Evolutionary conservation across 2,329 filamentous ascomycete species (phyloP), one percentile per base, ranked within the genome.

Genomic region (Fusarium ambrosium): DNA sequence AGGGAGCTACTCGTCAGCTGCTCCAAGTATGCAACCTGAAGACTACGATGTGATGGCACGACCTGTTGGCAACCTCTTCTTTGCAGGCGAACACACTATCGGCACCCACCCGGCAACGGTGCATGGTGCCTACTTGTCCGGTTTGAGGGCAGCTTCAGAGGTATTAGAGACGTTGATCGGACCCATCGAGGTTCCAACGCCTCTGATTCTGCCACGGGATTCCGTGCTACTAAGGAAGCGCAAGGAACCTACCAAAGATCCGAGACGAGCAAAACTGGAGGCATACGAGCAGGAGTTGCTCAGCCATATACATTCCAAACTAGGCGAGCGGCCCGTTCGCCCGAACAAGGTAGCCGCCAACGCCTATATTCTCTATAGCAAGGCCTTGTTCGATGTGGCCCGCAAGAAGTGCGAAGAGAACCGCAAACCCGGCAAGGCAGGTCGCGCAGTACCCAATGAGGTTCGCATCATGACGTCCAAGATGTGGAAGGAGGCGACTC

Each of bases 91-190:
- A 83, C 97, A 98, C 70, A 99, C 97, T 1, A 98, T 94, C 77
- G 95, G 94, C 56, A 98, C 95, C 1, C 95, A 99, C 81, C 97
- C 97, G 14, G 97, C 97, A 36, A 99, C 97, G 3, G 97, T 99
- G 1, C 97, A 99, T 77, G 97, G 97, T 7, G 97, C 97, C 10
- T 99, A 98, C 80, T 87, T 99, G 5, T 98, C 97, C 2, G 97
- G 97, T 4, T 87, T 99, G 7, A 92, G 97, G 60, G 97, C 93
- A 4, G 97, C 97, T 13, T 92, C 94, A 4, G 95, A 98, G 79
- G 90, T 99, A 3, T 86, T 98, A 41, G 92, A 96, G 64, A 86
- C 90, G 4, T 89, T 98, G 81, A 87, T 97, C 36, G 97, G 97
- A 1, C 92, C 95, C 1, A 95, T 99, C 69, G 85, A 92, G 53